Conservation (phyloP, 108 stramenopile species). For the Conticribra weissflogii region DNA sequence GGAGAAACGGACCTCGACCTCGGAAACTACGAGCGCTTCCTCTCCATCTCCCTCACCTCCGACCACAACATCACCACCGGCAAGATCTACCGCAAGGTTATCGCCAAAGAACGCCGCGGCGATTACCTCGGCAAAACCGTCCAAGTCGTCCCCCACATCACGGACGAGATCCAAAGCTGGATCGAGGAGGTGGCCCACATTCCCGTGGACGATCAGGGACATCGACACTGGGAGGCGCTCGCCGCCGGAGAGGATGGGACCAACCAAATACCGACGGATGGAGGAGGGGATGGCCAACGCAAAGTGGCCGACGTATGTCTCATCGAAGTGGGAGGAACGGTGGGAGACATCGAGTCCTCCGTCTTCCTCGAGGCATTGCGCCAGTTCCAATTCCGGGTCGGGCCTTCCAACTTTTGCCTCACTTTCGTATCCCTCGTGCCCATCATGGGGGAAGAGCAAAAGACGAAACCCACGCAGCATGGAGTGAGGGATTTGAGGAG, state of each 20-base stretch:
- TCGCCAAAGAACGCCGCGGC: constrained; percentile 78
- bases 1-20: constrained; percentile 92
- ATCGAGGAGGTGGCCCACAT: constrained; percentile 84
- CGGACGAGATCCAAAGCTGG: constrained; percentile 90
- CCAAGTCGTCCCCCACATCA: constrained; percentile 92
- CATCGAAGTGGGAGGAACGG: constrained; percentile 99
- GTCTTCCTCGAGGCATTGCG: constrained; percentile 97
- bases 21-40: constrained; percentile 94
- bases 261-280: constrained; percentile 26
- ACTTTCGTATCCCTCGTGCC: constrained; percentile 98
- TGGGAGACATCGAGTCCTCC: constrained; percentile 97
- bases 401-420: constrained; percentile 91
- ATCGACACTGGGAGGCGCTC: constrained; percentile 40
- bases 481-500: constrained; percentile 95
- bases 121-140: constrained; percentile 95
- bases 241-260: constrained; percentile 2
- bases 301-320: constrained; percentile 94
- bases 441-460: constrained; percentile 97
- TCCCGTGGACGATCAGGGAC: constrained; percentile 59
- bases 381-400: constrained; percentile 98
- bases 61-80: constrained; percentile 95
- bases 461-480: constrained; percentile 99
- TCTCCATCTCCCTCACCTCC: constrained; percentile 70
- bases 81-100: constrained; percentile 90
- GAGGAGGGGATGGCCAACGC: constrained; percentile 17